Evolutionary conservation across 805 yeast genomes (phyloP).

Genomic region (Kluyveromyces dobzhanskii): DNA sequence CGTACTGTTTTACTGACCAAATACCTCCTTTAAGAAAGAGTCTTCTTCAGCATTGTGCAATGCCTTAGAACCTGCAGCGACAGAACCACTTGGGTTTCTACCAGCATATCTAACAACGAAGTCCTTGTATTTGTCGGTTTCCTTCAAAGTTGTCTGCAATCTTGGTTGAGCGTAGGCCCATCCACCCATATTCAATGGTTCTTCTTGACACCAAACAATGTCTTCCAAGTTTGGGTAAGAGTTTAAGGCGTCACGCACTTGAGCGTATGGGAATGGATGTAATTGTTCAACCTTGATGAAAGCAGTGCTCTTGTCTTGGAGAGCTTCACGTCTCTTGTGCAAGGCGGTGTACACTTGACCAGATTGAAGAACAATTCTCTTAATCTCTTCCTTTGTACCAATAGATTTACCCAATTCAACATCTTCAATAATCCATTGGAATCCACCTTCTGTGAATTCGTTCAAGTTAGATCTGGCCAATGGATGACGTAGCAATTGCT

Average conservation of each 20-base stretch:
- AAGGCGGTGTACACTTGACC: constrained; percentile 96
- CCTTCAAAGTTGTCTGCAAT: constrained; percentile 62
- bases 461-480: constrained; percentile 77
- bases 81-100: constrained; percentile 96
- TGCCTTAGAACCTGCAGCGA: constrained; percentile 93
- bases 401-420: constrained; percentile 73
- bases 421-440: constrained; percentile 96
- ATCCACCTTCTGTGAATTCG: constrained; percentile 87
- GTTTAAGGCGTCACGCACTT: constrained; percentile 74
- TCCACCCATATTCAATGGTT: constrained; percentile 95
- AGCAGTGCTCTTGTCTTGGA: constrained; percentile 78
- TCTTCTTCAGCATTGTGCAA: constrained; percentile 86
- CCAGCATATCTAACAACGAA: constrained; percentile 76
- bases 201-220: constrained; percentile 96
- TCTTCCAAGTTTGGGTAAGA: constrained; percentile 78
- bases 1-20: constrained; percentile 24
- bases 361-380: constrained; percentile 72
- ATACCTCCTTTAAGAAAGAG: constrained; percentile 73
- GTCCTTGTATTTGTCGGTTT: constrained; percentile 61
- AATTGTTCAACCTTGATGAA: constrained; percentile 85
- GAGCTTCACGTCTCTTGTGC: constrained; percentile 75
- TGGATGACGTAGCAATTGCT: constrained; percentile 93
- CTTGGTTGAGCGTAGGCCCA: constrained; percentile 80
- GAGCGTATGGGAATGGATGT: constrained; percentile 98
- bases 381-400: constrained; percentile 71